phyloP scores from a whole-genome alignment of 2,329 filamentous ascomycete genomes.

The Botrytis squamosa region DNA sequence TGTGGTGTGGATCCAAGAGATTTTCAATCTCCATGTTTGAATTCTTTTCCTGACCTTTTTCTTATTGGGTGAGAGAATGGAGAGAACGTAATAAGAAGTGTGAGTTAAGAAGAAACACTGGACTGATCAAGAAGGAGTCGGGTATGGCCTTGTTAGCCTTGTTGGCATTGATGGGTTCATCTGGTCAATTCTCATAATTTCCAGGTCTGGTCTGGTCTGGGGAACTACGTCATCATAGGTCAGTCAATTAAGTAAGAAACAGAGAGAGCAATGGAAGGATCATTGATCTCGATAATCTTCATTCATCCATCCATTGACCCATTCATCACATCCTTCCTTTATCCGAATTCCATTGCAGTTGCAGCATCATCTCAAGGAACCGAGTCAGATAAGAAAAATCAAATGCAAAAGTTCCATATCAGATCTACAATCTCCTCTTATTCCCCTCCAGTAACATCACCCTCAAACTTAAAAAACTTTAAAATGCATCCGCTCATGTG shows the following conservation, averaged over 20 bases:
- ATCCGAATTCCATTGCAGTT: not conserved
- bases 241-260: not conserved
- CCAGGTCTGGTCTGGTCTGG: not conserved
- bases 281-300: not conserved
- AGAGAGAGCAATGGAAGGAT: not conserved
- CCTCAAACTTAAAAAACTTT: not conserved
- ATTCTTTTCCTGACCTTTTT: not conserved
- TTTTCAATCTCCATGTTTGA: not conserved
- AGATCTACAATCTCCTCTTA: not conserved
- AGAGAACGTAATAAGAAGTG: not conserved
- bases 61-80: not conserved
- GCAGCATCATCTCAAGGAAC: not conserved
- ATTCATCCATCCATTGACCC: not conserved
- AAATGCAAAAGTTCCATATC: not conserved
- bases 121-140: not conserved
- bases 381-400: not conserved
- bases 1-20: not conserved
- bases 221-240: constrained; percentile 1
- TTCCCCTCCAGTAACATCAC: not conserved
- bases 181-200: not conserved
- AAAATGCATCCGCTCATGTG: not conserved
- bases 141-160: not conserved
- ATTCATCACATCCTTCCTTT: not conserved
- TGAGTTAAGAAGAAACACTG: not conserved
- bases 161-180: not conserved